Base-by-base conservation (phyloP, 1,284 basidiomycete species). In the Cutaneotrichosporon sp. region DNA sequence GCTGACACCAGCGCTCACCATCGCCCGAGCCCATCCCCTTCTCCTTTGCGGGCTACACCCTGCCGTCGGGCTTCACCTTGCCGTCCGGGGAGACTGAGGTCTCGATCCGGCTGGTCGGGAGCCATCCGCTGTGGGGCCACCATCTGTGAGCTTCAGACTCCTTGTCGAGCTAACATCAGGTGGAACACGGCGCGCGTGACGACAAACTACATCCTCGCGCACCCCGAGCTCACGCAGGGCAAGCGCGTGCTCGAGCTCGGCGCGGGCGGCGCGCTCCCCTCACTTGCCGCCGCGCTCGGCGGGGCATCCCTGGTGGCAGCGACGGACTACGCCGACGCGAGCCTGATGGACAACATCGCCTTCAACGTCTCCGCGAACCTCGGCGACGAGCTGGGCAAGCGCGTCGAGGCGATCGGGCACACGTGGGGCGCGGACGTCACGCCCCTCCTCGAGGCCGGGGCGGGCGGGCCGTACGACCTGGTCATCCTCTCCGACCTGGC, bases 61-160 rank as follows among this genome's bases (percentile, higher is more conserved):
- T 72, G 5, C 72, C 73, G 2, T 60, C 58, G 7, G 50, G 62
- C 5, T 52, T 70, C 8, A 45, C 42, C 9, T 42, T 72, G 13
- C 49, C 58, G 22, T 56, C 61, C 1, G 65, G 64, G 2, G 61
- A 73, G 60, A 58, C 64, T 0, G 76, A 83, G 29, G 80, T 95
- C 11, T 77, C 82, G 4, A 87, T 95, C 52, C 82, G 87, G 59
- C 84, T 97, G 9, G 91, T 97, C 0, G 93, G 94, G 4, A 85
- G 83, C 3, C 92, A 97, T 75, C 90, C 93, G 2, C 81, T 97
- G 6, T 97, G 94, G 94, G 93, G 88, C 1, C 91, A 97, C 77
- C 83, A 94, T 71, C 78, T 95, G 88, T 94, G 76, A 75, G 14
- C 9, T 18, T 45, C 6, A 24, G 22, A 18, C 22, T 27, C n/a